Percentiles rank a stretch among this genome's conserved stretches.
These are phyloP conservation scores for Blechomonas ayalai DNA, from an alignment of 208 protist species.

Conservation along the genomic window DNA sequence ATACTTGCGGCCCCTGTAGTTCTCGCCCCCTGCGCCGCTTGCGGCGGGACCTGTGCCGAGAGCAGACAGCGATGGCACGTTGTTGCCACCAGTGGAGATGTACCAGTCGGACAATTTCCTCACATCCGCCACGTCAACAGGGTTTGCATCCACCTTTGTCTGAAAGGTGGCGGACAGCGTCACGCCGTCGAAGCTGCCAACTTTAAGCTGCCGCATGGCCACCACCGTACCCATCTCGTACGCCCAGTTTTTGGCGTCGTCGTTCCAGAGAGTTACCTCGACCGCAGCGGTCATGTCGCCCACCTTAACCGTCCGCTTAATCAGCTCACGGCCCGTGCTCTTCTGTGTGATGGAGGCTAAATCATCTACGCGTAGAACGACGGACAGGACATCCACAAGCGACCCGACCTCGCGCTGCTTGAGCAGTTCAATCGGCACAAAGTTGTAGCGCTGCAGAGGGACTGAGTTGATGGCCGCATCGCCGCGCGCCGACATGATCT, in stretches of 20 bases:
- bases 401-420: slow-evolving; percentile 84
- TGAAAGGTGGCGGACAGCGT: slow-evolving; percentile 78
- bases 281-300: slow-evolving; percentile 72
- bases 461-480: slow-evolving; percentile 36
- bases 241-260: slow-evolving; percentile 68
- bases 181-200: slow-evolving; percentile 82
- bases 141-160: slow-evolving; percentile 79
- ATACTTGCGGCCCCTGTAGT: slow-evolving; percentile 76
- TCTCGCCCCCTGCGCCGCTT: slow-evolving; percentile 33
- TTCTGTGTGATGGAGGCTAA: slow-evolving; percentile 70
- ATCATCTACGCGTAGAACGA: slow-evolving; percentile 71
- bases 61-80: slow-evolving; percentile 68
- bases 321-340: slow-evolving; percentile 71
- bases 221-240: slow-evolving; percentile 62
- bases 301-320: slow-evolving; percentile 77
- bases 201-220: slow-evolving; percentile 76
- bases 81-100: slow-evolving; percentile 67
- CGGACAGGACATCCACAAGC: slow-evolving; percentile 76
- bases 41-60: slow-evolving; percentile 21
- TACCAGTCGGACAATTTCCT: slow-evolving; percentile 86
- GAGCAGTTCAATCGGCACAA: slow-evolving; percentile 80
- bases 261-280: slow-evolving; percentile 88
- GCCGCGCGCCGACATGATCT: slow-evolving; percentile 65
- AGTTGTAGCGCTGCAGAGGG: slow-evolving; percentile 84
- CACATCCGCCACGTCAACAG: slow-evolving; percentile 54